These are phyloP conservation scores for Corynespora cassiicola DNA, from an alignment of 2,329 filamentous ascomycete genomes.

Conservation along the genomic window DNA sequence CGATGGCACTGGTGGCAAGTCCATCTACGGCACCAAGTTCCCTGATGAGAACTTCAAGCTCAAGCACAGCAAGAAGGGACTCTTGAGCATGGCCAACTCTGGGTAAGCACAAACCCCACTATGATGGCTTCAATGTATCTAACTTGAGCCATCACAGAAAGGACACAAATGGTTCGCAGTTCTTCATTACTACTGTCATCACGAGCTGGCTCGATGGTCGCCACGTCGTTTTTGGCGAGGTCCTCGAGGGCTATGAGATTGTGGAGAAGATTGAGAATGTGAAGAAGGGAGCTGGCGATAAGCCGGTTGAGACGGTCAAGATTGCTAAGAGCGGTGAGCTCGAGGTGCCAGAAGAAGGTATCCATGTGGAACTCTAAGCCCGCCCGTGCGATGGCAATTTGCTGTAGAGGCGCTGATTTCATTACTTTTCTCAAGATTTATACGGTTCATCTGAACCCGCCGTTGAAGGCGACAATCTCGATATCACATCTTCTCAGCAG, in stretches of 20 bases:
- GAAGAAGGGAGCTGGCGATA: slow-evolving; percentile 70
- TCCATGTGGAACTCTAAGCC: slow-evolving; percentile 84
- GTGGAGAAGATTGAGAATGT: slow-evolving; percentile 79
- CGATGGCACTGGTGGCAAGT: slow-evolving; percentile 85
- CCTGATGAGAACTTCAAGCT: slow-evolving; percentile 94
- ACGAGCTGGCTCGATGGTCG: slow-evolving; percentile 83
- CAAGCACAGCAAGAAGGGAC: slow-evolving; percentile 84
- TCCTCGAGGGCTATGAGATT: slow-evolving; percentile 83
- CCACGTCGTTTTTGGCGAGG: slow-evolving; percentile 89
- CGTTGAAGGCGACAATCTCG: slow-evolving; percentile 50
- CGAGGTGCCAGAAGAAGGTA: slow-evolving; percentile 87
- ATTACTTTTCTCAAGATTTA: slow-evolving; percentile 49
- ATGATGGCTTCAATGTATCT: too few species aligned
- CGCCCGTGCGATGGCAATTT: slow-evolving; percentile 32
- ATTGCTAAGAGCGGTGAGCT: slow-evolving; percentile 86
- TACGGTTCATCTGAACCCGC: slow-evolving; percentile 51
- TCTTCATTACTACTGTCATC: slow-evolving; percentile 87
- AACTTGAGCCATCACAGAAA: too few species aligned
- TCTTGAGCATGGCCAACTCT: slow-evolving; percentile 65
- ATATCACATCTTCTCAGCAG: slow-evolving; percentile 40
- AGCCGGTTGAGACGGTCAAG: slow-evolving; percentile 72
- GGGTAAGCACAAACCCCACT: too few species aligned
- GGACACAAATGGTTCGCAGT: slow-evolving; percentile 88
- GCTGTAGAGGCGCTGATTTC: slow-evolving; percentile 51
- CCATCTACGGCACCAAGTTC: slow-evolving; percentile 86